Evolutionary conservation across 2,329 filamentous ascomycete genomes (phyloP), one percentile per base, ranked within the genome.

Genomic region (Elsinoe arachidis): DNA sequence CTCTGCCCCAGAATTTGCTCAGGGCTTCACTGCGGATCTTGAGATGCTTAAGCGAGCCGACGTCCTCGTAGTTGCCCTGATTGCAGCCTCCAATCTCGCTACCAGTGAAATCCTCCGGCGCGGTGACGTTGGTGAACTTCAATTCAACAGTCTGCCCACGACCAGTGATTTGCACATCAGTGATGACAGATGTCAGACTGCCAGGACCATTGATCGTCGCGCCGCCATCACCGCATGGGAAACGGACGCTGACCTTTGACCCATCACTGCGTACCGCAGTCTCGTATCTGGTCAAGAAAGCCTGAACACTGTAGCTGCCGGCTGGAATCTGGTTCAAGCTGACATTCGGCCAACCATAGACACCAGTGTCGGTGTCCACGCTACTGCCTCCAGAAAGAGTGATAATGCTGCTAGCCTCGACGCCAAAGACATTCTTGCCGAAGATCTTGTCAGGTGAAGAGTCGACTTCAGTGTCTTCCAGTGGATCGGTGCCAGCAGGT

Each of bases 11-110:
- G 46, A 69, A 73, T 1, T 65, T 59, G 63, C 68, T 70, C 26
- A 73, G 60, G 34, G 63, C 64, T n/a, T 67, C 59, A 57, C 70
- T 72, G 19, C 68, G 69, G 14, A 72, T 72, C 60, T 72, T 73
- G 62, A 72, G 52, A 51, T 70, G 60, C 57, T 71, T 72, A 2
- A 72, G 55, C 3, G 58, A 58, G 5, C 67, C 63, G 0, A 66
- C 70, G 26, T 72, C 69, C 30, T 63, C 59, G 53, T 72, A 72
- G 56, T 72, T 73, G n/a, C 69, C 70, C 55, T 73, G 71, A 17
- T 64, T 60, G 59, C 71, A 72, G 2, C 69, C 68, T 1, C 71
- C 70, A 30, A 72, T 70, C 56, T 72, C 71, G 5, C 60, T 66
- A 2, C 70, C 70, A 14, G 60, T 63, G 55, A 69, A 67, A 1